Percentiles rank a stretch among this genome's conserved stretches.
These are phyloP conservation scores for Trichoderma afroharzianum DNA, from an alignment of 2,329 filamentous ascomycete species.

Conservation along the genomic window DNA sequence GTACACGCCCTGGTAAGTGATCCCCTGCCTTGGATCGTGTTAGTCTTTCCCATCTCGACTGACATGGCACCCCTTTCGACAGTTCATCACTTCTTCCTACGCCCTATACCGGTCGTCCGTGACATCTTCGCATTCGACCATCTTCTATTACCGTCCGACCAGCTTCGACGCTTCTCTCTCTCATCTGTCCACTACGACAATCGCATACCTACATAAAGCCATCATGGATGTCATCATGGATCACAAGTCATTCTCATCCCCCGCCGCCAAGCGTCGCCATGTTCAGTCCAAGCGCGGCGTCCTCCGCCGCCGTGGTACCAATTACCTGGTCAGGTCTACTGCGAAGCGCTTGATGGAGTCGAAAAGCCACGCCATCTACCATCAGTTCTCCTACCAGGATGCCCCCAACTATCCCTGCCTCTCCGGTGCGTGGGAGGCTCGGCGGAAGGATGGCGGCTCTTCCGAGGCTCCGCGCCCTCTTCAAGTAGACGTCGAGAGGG, in stretches of 20 bases:
- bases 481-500: slow-evolving; percentile 14
- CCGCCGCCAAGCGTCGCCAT: slow-evolving; percentile 11
- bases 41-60: slow-evolving; percentile 9
- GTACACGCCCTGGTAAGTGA: not conserved
- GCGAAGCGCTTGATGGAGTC: slow-evolving; percentile 16
- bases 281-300: slow-evolving; percentile 16
- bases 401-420: not conserved
- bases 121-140: slow-evolving; percentile 8
- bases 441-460: not conserved
- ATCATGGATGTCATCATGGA: slow-evolving; percentile 14
- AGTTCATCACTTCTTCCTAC: slow-evolving; percentile 8
- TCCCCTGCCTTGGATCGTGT: not conserved
- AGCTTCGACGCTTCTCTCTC: not conserved
- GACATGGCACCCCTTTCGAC: not conserved
- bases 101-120: slow-evolving; percentile 7
- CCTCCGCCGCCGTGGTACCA: slow-evolving; percentile 23
- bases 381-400: slow-evolving; percentile 12
- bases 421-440: not conserved
- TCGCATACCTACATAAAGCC: slow-evolving; percentile 1
- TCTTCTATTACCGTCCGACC: not conserved
- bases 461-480: not conserved
- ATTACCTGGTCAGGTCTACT: slow-evolving; percentile 31
- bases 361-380: slow-evolving; percentile 4
- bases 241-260: not conserved
- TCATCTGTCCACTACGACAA: not conserved